Evolutionary conservation across 164 flowering plant species (phyloP), one percentile per base, ranked within the genome.

Genomic region (Aristolochia californica): DNA sequence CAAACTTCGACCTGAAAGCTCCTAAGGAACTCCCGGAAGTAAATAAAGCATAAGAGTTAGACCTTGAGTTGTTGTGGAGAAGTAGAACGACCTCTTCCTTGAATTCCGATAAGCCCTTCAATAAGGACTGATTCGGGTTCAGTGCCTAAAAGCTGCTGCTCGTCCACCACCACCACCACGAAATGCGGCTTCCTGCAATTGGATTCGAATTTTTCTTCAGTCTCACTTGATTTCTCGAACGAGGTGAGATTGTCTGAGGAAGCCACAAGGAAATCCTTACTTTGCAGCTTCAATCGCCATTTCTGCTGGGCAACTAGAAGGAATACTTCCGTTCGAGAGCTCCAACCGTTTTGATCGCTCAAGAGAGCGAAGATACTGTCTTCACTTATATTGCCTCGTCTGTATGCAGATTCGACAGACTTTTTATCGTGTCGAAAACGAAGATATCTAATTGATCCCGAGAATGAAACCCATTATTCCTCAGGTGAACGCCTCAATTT

Each of bases 51-150:
- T 27, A 13, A 52, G 25, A 51, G 14, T 26, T 26, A 27, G 61
- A 85, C 97, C 65, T 71, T 69, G 74, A 91, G 89, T 65, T 91
- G 95, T 57, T 66, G 72, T n/a, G 84, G 75, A 64, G 98, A 78
- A 66, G 90, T 88, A 21, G 85, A 73, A 62, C 85, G 83, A 47
- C 98, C 98, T 24, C 96, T 83, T 57, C 96, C 98, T 75, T 91
- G 96, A n/a, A 88, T 77, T 0, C 98, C 96, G 14, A 91, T 65
- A 14, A 91, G 77, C 13, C 87, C 86, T 24, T 84, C 83, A 22
- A 91, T 59, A 5, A 91, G 80, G 10, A 48, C 61, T 51, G 63
- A 77, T 61, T 91, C 96, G 5, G 78, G 76, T 49, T 85, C 77
- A 1, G 79, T 76, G 52, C 88, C 81, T 0, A 77, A 59, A 17